A percentile compares a stretch with the other conserved stretches of the same genome.
Evolutionary conservation across 2,329 filamentous ascomycete species (phyloP).

Genomic region (Cyclaneusma minus): DNA sequence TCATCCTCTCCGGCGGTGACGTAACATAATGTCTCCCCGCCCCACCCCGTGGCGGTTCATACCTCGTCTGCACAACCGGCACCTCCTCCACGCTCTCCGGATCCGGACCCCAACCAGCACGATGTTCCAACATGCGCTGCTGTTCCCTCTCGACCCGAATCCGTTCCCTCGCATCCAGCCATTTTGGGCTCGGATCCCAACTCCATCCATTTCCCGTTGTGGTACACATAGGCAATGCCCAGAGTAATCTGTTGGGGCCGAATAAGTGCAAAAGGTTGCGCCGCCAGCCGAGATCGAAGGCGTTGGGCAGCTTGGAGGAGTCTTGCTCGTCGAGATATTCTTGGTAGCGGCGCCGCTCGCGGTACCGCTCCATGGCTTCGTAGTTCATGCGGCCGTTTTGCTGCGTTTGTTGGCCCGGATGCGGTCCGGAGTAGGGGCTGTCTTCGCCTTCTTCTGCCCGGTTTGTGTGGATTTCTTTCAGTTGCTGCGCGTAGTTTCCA

Average conservation of each 20-base stretch:
- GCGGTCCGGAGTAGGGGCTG: slow-evolving; percentile 18
- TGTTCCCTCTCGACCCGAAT: slow-evolving; percentile 40
- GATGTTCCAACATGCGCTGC: slow-evolving; percentile 46
- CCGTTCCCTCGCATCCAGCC: slow-evolving; percentile 54
- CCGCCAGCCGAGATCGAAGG: slow-evolving; percentile 78
- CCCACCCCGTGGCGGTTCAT: neutral
- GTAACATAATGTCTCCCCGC: slow-evolving; percentile 16
- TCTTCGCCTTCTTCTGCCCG: slow-evolving; percentile 69
- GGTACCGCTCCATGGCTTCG: slow-evolving; percentile 40
- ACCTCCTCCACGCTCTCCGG: slow-evolving; percentile 3
- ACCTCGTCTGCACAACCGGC: neutral
- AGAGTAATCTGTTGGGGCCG: slow-evolving; percentile 55
- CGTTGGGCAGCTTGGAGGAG: slow-evolving; percentile 74
- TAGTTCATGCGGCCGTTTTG: slow-evolving; percentile 25
- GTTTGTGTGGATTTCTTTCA: slow-evolving; percentile 70
- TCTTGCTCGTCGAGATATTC: slow-evolving; percentile 84
- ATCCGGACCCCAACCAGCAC: slow-evolving; percentile 46
- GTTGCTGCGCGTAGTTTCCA: slow-evolving; percentile 50
- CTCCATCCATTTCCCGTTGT: slow-evolving; percentile 86
- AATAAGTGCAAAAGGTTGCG: slow-evolving; percentile 72
- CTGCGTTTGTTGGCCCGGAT: slow-evolving; percentile 8
- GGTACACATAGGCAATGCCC: slow-evolving; percentile 69
- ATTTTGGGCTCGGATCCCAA: slow-evolving; percentile 76
- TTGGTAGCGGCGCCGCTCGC: slow-evolving; percentile 54
- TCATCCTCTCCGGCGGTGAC: slow-evolving; percentile 7